Evolutionary conservation across 495 filamentous ascomycete genomes (phyloP), one percentile per base, ranked within the genome.

Genomic region (Penicillium verhagenii): DNA sequence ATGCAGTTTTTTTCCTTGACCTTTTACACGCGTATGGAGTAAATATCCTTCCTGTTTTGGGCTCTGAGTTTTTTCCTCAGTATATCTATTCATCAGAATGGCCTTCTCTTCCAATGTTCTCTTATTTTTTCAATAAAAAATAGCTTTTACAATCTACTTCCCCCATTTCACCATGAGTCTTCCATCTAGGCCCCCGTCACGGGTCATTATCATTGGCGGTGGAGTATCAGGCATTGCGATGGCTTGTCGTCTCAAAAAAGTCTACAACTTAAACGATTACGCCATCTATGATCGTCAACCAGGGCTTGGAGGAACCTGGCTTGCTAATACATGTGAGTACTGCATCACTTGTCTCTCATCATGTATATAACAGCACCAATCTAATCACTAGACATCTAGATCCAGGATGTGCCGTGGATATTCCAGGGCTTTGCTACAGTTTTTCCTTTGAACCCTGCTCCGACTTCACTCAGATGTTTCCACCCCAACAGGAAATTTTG

Each of bases 331-430:
- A 19, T 52, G 37, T 52, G 10, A 24, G 47, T 39, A 11, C 2
- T 13, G 11, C 21, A n/a, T n/a, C n/a, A n/a, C n/a, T n/a, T n/a
- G n/a, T n/a, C n/a, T n/a, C n/a, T n/a, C n/a, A n/a, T n/a, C n/a
- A n/a, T n/a, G n/a, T n/a, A n/a, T n/a, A n/a, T n/a, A n/a, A n/a
- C n/a, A n/a, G n/a, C n/a, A n/a, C n/a, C n/a, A n/a, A n/a, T n/a
- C n/a, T n/a, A n/a, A n/a, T n/a, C n/a, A n/a, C n/a, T n/a, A n/a
- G n/a, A n/a, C n/a, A n/a, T n/a, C n/a, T 29, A 52, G 50, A 52
- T n/a, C 50, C 50, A 4, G 50, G 50, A 21, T 52, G 50, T 31
- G 50, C 35, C 6, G 50, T 52, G 37, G 50, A 52, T 20, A 52
- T 52, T 21, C 50, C 50, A 1, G 50, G 35, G 7, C 13, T 43